Conservation (phyloP, 495 filamentous ascomycete genomes). For the Hypoxylon fuscum region DNA sequence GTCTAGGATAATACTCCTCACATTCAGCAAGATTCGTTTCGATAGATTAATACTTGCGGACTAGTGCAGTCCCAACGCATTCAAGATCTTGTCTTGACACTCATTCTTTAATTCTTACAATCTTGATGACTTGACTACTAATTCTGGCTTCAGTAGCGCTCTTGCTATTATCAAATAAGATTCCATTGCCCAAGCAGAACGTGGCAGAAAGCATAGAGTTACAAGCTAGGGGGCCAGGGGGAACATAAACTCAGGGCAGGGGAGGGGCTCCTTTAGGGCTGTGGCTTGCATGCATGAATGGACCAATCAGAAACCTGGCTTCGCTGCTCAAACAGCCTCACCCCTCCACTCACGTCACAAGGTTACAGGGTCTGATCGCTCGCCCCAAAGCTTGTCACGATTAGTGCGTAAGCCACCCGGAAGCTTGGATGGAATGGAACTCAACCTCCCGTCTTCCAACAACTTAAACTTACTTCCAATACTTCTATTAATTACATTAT, state of each 20-base stretch:
- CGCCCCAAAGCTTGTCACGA: too few relatives aligned
- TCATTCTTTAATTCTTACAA: too few relatives aligned
- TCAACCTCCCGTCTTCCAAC: too few relatives aligned
- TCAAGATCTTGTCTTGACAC: too few relatives aligned
- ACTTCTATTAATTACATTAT: not conserved
- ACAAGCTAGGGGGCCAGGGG: not conserved
- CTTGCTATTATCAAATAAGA: conserved; percentile 24
- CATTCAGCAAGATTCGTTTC: not conserved
- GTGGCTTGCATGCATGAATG: not conserved
- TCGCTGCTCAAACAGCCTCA: not conserved
- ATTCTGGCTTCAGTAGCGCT: too few relatives aligned
- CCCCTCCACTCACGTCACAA: conserved; percentile 4
- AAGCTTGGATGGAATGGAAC: too few relatives aligned
- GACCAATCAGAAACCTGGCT: too few relatives aligned
- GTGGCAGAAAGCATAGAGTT: conserved; percentile 15
- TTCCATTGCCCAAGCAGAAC: conserved; percentile 10
- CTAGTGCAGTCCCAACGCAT: too few relatives aligned
- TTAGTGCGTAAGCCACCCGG: too few relatives aligned
- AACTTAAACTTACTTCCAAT: too few relatives aligned
- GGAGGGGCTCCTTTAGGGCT: conserved; percentile 8
- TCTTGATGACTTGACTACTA: too few relatives aligned
- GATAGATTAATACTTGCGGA: not conserved
- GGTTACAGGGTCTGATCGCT: not conserved
- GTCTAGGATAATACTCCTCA: not conserved
- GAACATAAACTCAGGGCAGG: conserved; percentile 4